phyloP scores from a whole-genome alignment of 2,329 filamentous ascomycete genomes.

The Fusarium foetens region DNA sequence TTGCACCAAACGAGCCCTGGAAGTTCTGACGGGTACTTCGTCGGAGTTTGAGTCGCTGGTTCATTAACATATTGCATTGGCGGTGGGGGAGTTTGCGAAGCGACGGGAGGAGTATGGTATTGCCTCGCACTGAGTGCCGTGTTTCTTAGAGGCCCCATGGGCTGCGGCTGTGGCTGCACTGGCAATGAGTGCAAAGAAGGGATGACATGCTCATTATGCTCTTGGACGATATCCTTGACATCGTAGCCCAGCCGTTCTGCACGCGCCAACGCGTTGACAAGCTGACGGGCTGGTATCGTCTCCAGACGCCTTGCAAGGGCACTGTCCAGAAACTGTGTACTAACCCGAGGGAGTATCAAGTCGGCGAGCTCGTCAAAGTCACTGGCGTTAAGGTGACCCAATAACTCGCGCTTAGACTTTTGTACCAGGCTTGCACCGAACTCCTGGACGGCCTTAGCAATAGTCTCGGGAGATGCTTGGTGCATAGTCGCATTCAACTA shows the following conservation, averaged over 20 bases:
- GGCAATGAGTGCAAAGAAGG: constrained; percentile 42
- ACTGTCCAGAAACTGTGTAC: constrained; percentile 62
- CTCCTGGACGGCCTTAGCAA: constrained; percentile 54
- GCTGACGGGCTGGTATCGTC: constrained; percentile 63
- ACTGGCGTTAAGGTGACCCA: constrained; percentile 51
- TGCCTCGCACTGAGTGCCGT: not conserved
- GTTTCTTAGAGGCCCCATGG: not conserved
- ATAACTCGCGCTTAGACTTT: constrained; percentile 54
- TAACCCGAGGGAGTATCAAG: constrained; percentile 57
- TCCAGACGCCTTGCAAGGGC: constrained; percentile 62
- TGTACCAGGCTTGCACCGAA: constrained; percentile 58
- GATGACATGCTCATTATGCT: constrained; percentile 52
- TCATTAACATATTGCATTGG: not conserved
- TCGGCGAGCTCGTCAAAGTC: constrained; percentile 60
- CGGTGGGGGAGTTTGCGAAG: not conserved
- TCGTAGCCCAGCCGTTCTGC: constrained; percentile 69
- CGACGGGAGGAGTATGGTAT: constrained; percentile 4
- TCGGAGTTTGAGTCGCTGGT: not conserved
- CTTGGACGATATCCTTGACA: constrained; percentile 59
- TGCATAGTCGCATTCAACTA: constrained; percentile 63
- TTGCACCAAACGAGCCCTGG: constrained; percentile 42
- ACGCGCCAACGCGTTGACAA: constrained; percentile 66
- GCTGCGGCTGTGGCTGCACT: constrained; percentile 12
- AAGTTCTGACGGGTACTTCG: not conserved
- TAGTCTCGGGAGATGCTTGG: constrained; percentile 52